These are phyloP conservation scores for Hypoxylon sp. DNA, from an alignment of 2,329 filamentous ascomycete species.

Conservation along the genomic window DNA sequence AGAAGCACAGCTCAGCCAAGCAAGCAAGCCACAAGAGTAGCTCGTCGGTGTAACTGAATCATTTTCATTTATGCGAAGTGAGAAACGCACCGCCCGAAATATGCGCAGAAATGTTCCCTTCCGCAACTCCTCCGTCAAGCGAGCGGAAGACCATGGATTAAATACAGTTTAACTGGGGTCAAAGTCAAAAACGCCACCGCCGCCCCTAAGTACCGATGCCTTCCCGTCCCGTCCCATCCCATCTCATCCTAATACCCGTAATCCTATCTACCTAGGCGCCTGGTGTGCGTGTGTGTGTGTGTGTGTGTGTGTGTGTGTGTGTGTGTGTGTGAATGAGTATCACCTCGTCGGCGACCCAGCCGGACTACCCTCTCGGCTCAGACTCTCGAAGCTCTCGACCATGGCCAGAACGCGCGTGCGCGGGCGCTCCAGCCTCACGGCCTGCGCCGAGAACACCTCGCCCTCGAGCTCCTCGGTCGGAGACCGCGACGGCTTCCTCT, in stretches of 20 bases:
- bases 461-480: slow-evolving; percentile 35
- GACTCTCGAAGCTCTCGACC: slow-evolving; percentile 63
- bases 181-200: background rate
- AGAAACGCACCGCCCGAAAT: background rate
- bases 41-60: no score
- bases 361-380: slow-evolving; percentile 54
- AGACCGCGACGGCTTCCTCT: slow-evolving; percentile 32
- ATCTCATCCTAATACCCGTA: background rate
- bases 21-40: no score
- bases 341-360: slow-evolving; percentile 33
- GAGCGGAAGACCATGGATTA: background rate
- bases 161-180: background rate
- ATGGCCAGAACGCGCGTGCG: slow-evolving; percentile 60
- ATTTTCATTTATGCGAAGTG: background rate
- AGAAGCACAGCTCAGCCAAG: no score
- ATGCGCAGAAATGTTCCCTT: background rate
- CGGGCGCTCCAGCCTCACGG: slow-evolving; percentile 51
- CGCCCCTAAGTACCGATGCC: background rate
- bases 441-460: slow-evolving; percentile 52
- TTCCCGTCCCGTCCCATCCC: no score
- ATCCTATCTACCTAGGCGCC: background rate
- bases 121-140: background rate
- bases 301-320: no score
- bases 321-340: no score
- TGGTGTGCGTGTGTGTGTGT: no score